phyloP scores from a whole-genome alignment of 2,329 filamentous ascomycete species.

The Coleophoma crateriformis region DNA sequence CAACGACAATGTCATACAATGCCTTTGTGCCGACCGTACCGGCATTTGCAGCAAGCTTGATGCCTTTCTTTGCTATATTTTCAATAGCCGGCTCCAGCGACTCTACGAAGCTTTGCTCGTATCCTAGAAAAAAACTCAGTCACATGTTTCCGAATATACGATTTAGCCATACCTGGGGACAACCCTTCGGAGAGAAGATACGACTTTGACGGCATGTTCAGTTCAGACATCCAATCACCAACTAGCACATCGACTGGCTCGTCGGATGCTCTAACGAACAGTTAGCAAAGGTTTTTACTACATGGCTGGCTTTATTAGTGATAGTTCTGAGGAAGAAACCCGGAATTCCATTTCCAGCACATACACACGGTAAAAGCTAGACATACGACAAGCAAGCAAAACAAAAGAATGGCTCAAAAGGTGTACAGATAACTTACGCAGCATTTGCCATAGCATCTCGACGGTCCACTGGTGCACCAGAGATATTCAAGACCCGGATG shows the following conservation, averaged over 20 bases:
- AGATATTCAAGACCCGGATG: slow-evolving; percentile 3
- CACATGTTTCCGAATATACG: not conserved
- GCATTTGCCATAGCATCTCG: slow-evolving; percentile 4
- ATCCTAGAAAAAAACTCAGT: not conserved
- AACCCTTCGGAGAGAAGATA: not conserved
- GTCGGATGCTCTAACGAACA: not conserved
- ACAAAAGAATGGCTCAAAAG: too few relatives aligned
- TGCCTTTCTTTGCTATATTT: not conserved
- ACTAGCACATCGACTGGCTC: not conserved
- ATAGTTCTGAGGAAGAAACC: not conserved
- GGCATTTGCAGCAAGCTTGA: not conserved
- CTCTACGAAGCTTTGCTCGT: not conserved
- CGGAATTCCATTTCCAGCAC: not conserved
- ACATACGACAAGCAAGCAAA: too few relatives aligned
- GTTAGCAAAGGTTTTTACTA: too few relatives aligned
- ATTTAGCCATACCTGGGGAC: not conserved
- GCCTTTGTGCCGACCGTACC: not conserved
- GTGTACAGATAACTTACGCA: not conserved
- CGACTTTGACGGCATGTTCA: slow-evolving; percentile 1
- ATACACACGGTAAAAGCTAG: too few relatives aligned
- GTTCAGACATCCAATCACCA: slow-evolving; percentile 3
- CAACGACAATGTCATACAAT: not conserved
- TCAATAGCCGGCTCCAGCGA: not conserved
- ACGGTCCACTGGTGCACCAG: slow-evolving; percentile 1
- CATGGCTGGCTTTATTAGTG: not conserved